phyloP scores from a whole-genome alignment of 768 basidiomycete genomes.

The Sporobolomyces roseus region DNA sequence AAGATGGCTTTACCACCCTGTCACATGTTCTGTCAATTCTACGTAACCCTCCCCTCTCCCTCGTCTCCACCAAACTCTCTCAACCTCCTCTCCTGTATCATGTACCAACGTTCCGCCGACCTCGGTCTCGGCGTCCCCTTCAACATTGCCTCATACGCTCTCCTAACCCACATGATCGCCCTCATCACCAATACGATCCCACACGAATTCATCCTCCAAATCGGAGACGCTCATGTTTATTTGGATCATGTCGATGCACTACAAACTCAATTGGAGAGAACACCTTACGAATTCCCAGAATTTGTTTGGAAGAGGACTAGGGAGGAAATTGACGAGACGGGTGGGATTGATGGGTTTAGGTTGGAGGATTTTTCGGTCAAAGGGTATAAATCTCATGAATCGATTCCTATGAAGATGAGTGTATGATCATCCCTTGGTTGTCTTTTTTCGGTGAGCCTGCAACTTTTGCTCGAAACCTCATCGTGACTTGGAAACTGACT shows the following conservation, averaged over 20 bases:
- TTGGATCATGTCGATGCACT: conserved; percentile 86
- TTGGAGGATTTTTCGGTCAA: conserved; percentile 78
- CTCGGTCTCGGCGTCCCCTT: conserved; percentile 96
- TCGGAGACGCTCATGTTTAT: conserved; percentile 97
- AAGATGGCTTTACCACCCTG: conserved; percentile 97
- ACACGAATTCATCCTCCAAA: conserved; percentile 86
- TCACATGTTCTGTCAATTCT: conserved; percentile 99
- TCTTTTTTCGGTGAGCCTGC: neutral
- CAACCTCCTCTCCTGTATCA: conserved; percentile 79
- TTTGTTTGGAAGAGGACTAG: conserved; percentile 67
- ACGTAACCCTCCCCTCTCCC: conserved; percentile 75
- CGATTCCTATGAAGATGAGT: conserved; percentile 88
- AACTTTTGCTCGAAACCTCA: too few relatives aligned
- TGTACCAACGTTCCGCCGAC: conserved; percentile 97
- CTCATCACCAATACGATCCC: conserved; percentile 79
- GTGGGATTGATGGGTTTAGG: conserved; percentile 66
- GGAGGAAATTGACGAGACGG: conserved; percentile 50
- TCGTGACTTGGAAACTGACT: too few relatives aligned
- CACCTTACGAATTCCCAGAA: conserved; percentile 77
- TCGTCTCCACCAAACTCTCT: conserved; percentile 52
- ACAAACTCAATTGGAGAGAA: conserved; percentile 69
- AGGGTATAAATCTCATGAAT: conserved; percentile 76
- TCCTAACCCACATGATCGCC: conserved; percentile 97
- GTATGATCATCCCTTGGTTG: conserved; percentile 10
- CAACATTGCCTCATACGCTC: conserved; percentile 97